These are phyloP conservation scores for Tuber borchii DNA, from an alignment of 495 filamentous ascomycete species.

Conservation along the genomic window DNA sequence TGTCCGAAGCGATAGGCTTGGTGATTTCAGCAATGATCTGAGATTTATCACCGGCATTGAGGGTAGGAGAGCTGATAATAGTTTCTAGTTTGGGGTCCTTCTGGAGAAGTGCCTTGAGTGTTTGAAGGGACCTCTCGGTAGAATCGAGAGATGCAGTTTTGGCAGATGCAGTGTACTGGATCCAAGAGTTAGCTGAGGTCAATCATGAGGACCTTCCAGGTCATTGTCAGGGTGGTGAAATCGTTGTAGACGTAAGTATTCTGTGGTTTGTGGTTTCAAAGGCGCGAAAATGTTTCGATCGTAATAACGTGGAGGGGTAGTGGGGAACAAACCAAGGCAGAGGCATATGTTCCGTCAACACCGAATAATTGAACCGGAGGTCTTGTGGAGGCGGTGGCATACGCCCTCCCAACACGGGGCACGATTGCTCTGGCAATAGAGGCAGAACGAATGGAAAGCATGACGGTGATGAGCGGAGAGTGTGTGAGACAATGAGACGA, in stretches of 20 bases:
- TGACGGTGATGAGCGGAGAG: constrained; percentile 26
- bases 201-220: constrained; percentile 6
- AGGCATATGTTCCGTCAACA: constrained; percentile 95
- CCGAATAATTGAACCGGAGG: constrained; percentile 87
- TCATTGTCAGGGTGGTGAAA: constrained; percentile 7
- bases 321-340: constrained; percentile 73
- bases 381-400: constrained; percentile 70
- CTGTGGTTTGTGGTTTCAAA: not conserved
- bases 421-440: constrained; percentile 44
- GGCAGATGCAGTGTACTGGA: constrained; percentile 88
- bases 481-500: constrained; percentile 15
- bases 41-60: constrained; percentile 69
- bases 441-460: constrained; percentile 41
- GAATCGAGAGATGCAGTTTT: constrained; percentile 79
- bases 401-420: constrained; percentile 55
- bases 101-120: constrained; percentile 63
- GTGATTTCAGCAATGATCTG: constrained; percentile 74
- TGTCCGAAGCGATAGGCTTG: constrained; percentile 66
- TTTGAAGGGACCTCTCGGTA: constrained; percentile 65
- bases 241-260: not conserved
- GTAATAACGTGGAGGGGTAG: not conserved
- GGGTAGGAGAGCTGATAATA: constrained; percentile 74
- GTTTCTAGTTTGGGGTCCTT: constrained; percentile 69
- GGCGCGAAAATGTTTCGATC: not conserved
- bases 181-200: constrained; percentile 42